A percentile compares a stretch with the other conserved stretches of the same genome.
Evolutionary conservation across 169 alveolate genomes (phyloP).

Genomic region (Pseudocohnilembus persalinus): DNA sequence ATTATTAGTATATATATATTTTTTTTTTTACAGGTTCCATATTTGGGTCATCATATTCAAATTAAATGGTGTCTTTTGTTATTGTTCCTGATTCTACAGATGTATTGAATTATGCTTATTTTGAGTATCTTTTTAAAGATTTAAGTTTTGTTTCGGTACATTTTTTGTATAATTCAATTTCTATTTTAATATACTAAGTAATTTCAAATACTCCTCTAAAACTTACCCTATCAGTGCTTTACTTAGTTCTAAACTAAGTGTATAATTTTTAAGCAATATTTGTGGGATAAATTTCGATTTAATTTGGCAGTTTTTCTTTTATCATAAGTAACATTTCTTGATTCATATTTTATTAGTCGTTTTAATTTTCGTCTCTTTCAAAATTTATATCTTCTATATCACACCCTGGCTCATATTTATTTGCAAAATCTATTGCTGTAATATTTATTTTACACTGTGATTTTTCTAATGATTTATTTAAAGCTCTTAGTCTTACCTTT

Average conservation of each 20-base stretch:
- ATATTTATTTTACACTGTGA: constrained; percentile 69
- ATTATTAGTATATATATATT: too few species aligned
- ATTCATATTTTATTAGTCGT: background rate
- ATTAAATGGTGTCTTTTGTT: constrained; percentile 56
- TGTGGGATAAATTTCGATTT: constrained; percentile 72
- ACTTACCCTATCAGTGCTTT: constrained; percentile 63
- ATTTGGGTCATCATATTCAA: constrained; percentile 81
- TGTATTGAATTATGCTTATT: constrained; percentile 56
- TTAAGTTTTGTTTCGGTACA: constrained; percentile 77
- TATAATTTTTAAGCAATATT: constrained; percentile 76
- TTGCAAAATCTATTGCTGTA: constrained; percentile 73
- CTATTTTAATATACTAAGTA: constrained; percentile 56
- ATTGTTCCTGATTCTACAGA: constrained; percentile 64
- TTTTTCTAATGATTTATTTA: constrained; percentile 58
- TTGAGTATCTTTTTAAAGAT: constrained; percentile 68
- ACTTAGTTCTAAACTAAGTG: constrained; percentile 72
- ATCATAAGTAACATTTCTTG: constrained; percentile 31
- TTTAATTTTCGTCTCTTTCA: constrained; percentile 5
- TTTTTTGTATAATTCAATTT: constrained; percentile 70
- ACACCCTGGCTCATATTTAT: constrained; percentile 62
- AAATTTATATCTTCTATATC: constrained; percentile 48
- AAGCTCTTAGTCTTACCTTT: constrained; percentile 31
- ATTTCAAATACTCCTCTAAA: constrained; percentile 81
- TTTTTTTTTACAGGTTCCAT: constrained; percentile 52
- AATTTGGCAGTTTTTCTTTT: constrained; percentile 27